Base-by-base conservation (phyloP, 352 stramenopile species). In the Lagenidium giganteum region DNA sequence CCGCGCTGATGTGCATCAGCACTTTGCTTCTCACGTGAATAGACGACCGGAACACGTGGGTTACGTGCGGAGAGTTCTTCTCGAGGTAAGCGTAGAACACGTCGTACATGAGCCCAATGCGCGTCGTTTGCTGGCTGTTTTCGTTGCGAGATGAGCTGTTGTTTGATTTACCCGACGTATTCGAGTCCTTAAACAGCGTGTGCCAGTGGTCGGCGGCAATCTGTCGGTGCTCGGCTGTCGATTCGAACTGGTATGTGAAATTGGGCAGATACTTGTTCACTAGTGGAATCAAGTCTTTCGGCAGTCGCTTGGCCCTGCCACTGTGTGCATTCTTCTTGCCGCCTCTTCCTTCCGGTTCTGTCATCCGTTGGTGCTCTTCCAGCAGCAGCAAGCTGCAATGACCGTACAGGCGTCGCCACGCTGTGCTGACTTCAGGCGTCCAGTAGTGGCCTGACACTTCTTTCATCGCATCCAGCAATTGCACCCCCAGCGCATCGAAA, bases 401-500 rank as follows among this genome's bases (percentile, higher is more conserved):
- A 1, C 52, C 34, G 31, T 61, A 81, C 4, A 81, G 35, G 3
- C 60, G 54, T 1, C 65, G 47, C 68, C 68, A 81, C 0, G 65
- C 59, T 4, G 64, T 47, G 9, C 69, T 60, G 8, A 75, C 47
- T 31, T 76, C 61, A 14, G 55, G 38, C 28, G 65, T 60, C 68
- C 68, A 81, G 3, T 55, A 24, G 9, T 52, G 40, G 14, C 59
- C 62, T 1, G 68, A 70, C 8, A 51, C 65, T 32, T 70, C 57
- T 25, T 69, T 57, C 67, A 96, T 93, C 7, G 77, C 70, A 12
- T 59, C 57, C 25, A 97, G 60, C 13, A 97, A 73, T 16, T 78
- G 83, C 34, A 89, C 78, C 2, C 94, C 89, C 12, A 97, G 60
- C 12, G 78, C 64, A 29, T 96, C 93, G 71, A 95, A 96, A 29